Evolutionary conservation across 1,284 basidiomycete genomes (phyloP), one percentile per base, ranked within the genome.

Genomic region (Sphaerobolus stellatus): DNA sequence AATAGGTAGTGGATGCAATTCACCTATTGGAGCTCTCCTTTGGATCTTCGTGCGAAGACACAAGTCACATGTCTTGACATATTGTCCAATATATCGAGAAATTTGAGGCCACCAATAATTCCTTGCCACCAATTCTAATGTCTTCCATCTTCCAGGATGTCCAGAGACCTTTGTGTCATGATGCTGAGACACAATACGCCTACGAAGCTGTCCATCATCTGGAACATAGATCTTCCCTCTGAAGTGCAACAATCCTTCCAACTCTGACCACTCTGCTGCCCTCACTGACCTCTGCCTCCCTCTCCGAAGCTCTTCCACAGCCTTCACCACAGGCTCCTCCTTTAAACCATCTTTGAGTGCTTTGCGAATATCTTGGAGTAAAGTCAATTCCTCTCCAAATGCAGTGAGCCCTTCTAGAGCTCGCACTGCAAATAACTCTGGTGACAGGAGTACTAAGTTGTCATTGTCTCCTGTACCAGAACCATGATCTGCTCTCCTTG

Each of bases 31-130:
- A 24, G 59, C 56, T 28, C 60, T 56, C 0, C 50, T 56, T 6
- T 55, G 45, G 0, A 56, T 48, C 53, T 79, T 80, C 1, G 20
- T 43, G 13, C 20, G 18, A 13, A 43, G 28, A 27, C 41, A 22
- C 18, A 36, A 36, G 33, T 43, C 41, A 14, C 41, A 43, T 14
- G 41, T 27, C 11, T 43, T 13, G 4, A 43, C 41, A 14, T 43
- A 43, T 64, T 69, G 48, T 0, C 34, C 44, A 0, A 73, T 58
- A 38, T 70, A 65, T 0, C 51, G 51, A 0, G 54, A 47, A n/a
- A 81, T 63, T 1, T 57, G 18, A 1, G 73, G 77, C 79, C 80
- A 82, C 68, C 68, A 77, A 56, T 73, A 80, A 48, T 72, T 63
- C 1, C 63, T 24, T 2, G 58, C 50, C 1, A 78, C 59, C 0